Conservation (phyloP, 768 basidiomycete genomes). For the Suillus alpinus region DNA sequence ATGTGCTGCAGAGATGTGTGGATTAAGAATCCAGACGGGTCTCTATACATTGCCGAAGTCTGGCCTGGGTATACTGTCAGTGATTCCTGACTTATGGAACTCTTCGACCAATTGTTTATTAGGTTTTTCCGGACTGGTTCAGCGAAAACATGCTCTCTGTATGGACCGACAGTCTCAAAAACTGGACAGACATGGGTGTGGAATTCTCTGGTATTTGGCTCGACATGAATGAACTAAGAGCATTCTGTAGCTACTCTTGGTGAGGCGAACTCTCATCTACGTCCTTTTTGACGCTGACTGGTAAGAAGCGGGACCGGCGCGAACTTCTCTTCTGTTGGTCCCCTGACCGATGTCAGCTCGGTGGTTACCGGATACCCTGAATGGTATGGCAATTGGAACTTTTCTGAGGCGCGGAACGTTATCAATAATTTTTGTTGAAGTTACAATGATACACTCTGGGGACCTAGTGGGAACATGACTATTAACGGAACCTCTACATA, state of each 20-base stretch:
- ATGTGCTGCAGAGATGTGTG: conserved; percentile 50
- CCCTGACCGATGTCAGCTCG: conserved; percentile 52
- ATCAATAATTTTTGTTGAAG: conserved; percentile 29
- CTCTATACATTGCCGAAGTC: conserved; percentile 69
- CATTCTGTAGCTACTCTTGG: conserved; percentile 64
- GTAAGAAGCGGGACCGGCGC: conserved; percentile 44
- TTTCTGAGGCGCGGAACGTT: neutral
- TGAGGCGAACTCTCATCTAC: conserved; percentile 10
- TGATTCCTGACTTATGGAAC: neutral
- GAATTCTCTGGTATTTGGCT: conserved; percentile 67
- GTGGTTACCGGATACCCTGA: conserved; percentile 62
- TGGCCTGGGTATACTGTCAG: conserved; percentile 74
- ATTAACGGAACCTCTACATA: conserved; percentile 65
- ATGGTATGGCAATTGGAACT: conserved; percentile 41
- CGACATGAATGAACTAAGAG: conserved; percentile 65
- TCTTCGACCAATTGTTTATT: neutral
- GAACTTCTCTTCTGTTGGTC: conserved; percentile 53
- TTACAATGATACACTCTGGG: conserved; percentile 61
- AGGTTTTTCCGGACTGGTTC: conserved; percentile 67
- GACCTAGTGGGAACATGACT: conserved; percentile 73
- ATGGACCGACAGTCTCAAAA: conserved; percentile 60
- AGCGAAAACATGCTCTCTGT: conserved; percentile 46
- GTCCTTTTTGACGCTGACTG: neutral
- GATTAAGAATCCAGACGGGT: conserved; percentile 72
- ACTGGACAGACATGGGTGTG: conserved; percentile 52